These are phyloP conservation scores for Alloteropsis semialata DNA, from an alignment of 176 grass and related monocot species.

Conservation along the genomic window DNA sequence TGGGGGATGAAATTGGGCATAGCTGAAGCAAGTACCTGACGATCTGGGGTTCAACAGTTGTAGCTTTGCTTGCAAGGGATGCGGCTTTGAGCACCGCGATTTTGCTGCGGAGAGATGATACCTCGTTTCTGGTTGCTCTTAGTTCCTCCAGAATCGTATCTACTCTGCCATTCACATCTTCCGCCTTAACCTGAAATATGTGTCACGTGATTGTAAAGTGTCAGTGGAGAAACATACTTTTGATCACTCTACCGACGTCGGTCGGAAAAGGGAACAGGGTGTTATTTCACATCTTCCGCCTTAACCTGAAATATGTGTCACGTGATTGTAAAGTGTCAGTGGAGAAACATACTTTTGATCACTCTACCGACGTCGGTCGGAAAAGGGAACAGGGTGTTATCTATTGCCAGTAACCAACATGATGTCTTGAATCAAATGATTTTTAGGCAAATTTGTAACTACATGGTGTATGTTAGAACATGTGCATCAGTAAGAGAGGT, in stretches of 20 bases:
- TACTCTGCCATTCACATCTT: slow-evolving; percentile 81
- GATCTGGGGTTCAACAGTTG: slow-evolving; percentile 48
- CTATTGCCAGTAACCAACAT: neutral
- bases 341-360: neutral
- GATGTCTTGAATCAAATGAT: neutral
- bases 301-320: slow-evolving; percentile 62
- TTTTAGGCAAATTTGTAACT: neutral
- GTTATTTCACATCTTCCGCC: slow-evolving; percentile 77
- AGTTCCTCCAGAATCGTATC: slow-evolving; percentile 80
- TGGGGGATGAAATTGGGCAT: neutral
- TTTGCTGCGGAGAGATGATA: slow-evolving; percentile 72
- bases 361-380: neutral
- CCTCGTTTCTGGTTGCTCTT: slow-evolving; percentile 77
- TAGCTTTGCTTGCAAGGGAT: slow-evolving; percentile 55
- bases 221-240: neutral
- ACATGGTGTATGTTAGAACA: neutral
- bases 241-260: neutral
- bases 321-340: neutral
- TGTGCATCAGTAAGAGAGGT: neutral
- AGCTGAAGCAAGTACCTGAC: slow-evolving; percentile 55
- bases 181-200: slow-evolving; percentile 80
- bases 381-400: neutral
- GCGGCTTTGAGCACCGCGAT: slow-evolving; percentile 86
- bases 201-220: neutral
- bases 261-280: neutral